These are phyloP conservation scores for Powellomyces hirtus DNA, from an alignment of 192 early-diverging fungal species.

Conservation along the genomic window DNA sequence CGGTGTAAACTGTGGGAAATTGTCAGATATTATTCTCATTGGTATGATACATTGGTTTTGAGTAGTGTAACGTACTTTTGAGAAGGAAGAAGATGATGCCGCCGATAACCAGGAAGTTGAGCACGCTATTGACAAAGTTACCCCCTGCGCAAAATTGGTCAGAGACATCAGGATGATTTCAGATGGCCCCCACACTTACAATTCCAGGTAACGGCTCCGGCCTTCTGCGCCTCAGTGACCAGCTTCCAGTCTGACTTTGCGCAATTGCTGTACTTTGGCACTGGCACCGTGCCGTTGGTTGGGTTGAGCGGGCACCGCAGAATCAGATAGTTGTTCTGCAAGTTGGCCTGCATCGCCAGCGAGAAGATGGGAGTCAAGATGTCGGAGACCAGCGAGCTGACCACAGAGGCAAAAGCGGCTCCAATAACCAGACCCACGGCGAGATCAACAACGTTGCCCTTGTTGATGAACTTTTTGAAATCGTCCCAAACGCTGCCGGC, in stretches of 20 bases:
- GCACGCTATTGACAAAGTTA: slow-evolving; percentile 57
- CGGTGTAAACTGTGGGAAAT: slow-evolving; percentile 27
- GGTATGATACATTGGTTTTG: too few species aligned
- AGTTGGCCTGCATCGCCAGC: slow-evolving; percentile 45
- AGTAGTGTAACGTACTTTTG: slow-evolving; percentile 34
- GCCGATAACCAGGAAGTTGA: slow-evolving; percentile 67
- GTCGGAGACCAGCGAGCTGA: slow-evolving; percentile 32
- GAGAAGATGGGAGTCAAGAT: slow-evolving; percentile 48
- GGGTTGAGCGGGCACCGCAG: slow-evolving; percentile 27
- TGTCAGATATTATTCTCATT: background rate
- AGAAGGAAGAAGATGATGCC: slow-evolving; percentile 60
- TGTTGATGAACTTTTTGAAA: slow-evolving; percentile 56
- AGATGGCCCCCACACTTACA: slow-evolving; percentile 5
- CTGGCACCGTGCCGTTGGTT: background rate
- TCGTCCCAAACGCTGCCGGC: slow-evolving; percentile 51
- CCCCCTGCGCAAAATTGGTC: slow-evolving; percentile 48
- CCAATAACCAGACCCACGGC: slow-evolving; percentile 71
- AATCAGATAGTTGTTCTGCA: slow-evolving; percentile 33
- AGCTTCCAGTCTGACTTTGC: slow-evolving; percentile 8
- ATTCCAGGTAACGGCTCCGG: slow-evolving; percentile 43
- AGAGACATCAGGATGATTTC: slow-evolving; percentile 12
- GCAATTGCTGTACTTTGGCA: too few species aligned
- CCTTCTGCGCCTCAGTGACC: slow-evolving; percentile 36
- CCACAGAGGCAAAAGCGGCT: slow-evolving; percentile 56
- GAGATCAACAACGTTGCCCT: slow-evolving; percentile 58